Evolutionary conservation across 257 asterid genomes (phyloP).

Genomic region (Jaltomata sinuosa): DNA sequence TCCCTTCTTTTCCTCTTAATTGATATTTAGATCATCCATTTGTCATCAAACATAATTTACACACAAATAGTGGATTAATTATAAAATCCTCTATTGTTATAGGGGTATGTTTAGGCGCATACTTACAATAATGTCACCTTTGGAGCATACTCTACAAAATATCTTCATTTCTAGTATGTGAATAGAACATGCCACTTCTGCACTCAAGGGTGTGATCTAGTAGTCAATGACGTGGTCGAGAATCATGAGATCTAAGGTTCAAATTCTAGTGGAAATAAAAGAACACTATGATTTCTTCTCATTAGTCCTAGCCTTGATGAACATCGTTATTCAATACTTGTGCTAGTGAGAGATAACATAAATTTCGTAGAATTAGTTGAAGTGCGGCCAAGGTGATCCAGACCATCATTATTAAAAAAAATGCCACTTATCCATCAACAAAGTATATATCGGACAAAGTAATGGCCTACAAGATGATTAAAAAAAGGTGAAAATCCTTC

Average conservation of each 20-base stretch:
- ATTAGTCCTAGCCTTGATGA: not conserved
- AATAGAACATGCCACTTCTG: not conserved
- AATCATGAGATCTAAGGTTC: not conserved
- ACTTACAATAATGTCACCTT: not conserved
- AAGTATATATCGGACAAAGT: not conserved
- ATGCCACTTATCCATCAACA: not conserved
- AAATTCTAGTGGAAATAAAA: not conserved
- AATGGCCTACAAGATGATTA: not conserved
- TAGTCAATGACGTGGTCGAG: not conserved
- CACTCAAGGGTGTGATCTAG: not conserved
- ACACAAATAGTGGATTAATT: not conserved
- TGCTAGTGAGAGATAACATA: not conserved
- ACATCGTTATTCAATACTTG: not conserved
- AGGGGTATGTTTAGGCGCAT: not conserved
- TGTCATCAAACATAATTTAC: not conserved
- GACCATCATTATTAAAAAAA: not conserved
- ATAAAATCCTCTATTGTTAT: not conserved
- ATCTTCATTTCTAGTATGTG: not conserved
- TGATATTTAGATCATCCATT: not conserved
- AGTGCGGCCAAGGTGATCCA: not conserved
- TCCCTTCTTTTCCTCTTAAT: not conserved
- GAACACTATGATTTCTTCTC: not conserved
- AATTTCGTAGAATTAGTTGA: not conserved
- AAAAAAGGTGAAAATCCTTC: not conserved
- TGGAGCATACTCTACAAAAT: not conserved